Percentiles rank a stretch among this genome's conserved stretches.
phyloP scores from a whole-genome alignment of 139 green algal genomes.

The Tetradesmus obliquus region DNA sequence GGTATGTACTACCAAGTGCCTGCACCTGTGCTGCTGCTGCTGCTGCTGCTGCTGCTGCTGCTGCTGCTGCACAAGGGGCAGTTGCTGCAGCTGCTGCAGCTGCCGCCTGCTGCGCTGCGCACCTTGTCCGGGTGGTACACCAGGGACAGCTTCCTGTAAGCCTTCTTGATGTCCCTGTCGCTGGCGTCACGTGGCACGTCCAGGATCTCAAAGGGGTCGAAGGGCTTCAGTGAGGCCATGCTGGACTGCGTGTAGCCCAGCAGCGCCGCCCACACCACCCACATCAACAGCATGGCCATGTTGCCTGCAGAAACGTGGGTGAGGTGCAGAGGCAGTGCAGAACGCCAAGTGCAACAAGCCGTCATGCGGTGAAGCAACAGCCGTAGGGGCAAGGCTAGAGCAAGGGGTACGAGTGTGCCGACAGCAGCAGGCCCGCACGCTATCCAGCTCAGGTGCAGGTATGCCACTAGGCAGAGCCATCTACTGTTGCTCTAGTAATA shows the following conservation, averaged over 20 bases:
- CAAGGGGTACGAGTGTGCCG: background rate
- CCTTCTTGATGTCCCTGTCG: conserved; percentile 85
- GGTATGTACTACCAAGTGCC: no score
- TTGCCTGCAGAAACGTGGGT: conserved; percentile 58
- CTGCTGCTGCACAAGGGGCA: background rate
- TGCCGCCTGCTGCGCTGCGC: background rate
- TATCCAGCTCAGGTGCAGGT: no score
- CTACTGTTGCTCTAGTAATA: no score
- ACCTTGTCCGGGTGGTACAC: conserved; percentile 93
- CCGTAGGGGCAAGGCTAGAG: background rate
- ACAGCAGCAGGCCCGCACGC: background rate
- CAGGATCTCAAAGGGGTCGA: conserved; percentile 95
- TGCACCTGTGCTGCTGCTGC: background rate
- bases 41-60: background rate
- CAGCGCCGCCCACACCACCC: conserved; percentile 67
- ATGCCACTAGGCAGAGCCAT: no score
- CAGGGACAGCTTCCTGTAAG: conserved; percentile 83
- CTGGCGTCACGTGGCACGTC: conserved; percentile 65
- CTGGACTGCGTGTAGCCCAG: conserved; percentile 66
- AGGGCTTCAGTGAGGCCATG: conserved; percentile 69
- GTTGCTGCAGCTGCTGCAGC: background rate
- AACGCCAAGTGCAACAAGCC: background rate
- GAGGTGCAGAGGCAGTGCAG: background rate
- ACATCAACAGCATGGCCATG: conserved; percentile 67
- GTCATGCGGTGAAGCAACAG: background rate